Percentiles rank a stretch among this genome's conserved stretches.
Evolutionary conservation across 2,329 filamentous ascomycete genomes (phyloP).

Genomic region (Cercospora sp.): DNA sequence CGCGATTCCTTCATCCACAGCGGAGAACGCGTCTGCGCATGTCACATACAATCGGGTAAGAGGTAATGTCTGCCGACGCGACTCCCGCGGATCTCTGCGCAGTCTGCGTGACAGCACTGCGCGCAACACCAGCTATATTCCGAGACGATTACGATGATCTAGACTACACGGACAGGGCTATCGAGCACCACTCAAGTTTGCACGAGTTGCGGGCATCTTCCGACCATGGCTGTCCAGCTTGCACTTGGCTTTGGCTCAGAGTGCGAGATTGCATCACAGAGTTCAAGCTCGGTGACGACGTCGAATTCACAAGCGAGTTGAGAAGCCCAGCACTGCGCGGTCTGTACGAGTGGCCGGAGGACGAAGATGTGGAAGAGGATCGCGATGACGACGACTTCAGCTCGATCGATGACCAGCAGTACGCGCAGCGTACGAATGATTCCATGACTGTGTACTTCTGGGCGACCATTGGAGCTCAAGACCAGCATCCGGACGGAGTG

Average conservation of each 20-base stretch:
- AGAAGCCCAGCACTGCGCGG: not conserved
- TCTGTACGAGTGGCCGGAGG: not conserved
- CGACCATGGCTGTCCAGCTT: not conserved
- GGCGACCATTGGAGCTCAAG: slow-evolving; percentile 1
- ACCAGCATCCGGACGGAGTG: not conserved
- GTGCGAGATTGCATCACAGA: not conserved
- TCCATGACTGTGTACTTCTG: not conserved
- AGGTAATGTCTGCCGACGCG: not conserved
- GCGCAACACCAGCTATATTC: not conserved
- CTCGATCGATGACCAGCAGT: not conserved
- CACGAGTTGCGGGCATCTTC: not conserved
- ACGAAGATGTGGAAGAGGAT: not conserved
- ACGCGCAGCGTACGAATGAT: not conserved
- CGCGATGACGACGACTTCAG: not conserved
- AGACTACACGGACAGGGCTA: not conserved
- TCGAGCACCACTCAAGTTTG: not conserved
- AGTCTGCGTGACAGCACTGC: not conserved
- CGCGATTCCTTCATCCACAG: not conserved
- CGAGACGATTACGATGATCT: not conserved
- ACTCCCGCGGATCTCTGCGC: not conserved
- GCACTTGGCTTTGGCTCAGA: not conserved
- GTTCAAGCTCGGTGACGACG: not conserved
- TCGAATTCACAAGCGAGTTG: not conserved
- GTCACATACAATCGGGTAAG: not conserved
- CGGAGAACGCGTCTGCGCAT: not conserved